Evolutionary conservation across 495 filamentous ascomycete genomes (phyloP).

Genomic region (Aspergillus conjunctus): DNA sequence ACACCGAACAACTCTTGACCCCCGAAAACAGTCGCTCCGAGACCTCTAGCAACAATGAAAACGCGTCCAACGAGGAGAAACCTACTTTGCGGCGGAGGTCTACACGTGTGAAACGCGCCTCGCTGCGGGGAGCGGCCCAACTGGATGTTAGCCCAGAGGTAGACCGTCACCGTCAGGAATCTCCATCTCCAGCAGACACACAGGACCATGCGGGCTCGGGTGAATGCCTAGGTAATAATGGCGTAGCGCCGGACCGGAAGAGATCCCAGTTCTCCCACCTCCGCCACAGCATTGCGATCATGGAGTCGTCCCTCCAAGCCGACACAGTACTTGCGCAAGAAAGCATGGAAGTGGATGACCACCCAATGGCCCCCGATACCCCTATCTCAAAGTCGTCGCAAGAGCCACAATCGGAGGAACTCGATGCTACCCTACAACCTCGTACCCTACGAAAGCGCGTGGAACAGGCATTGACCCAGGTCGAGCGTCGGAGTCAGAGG

Average conservation of each 20-base stretch:
- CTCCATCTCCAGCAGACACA: conserved; percentile 22
- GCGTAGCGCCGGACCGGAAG: conserved; percentile 34
- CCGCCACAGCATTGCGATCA: conserved; percentile 48
- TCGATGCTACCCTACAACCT: conserved; percentile 41
- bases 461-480: conserved; percentile 49
- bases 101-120: conserved; percentile 49
- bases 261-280: conserved; percentile 38
- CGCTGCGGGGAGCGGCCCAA: conserved; percentile 36
- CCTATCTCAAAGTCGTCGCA: conserved; percentile 46
- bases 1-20: conserved; percentile 49
- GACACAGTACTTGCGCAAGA: conserved; percentile 36
- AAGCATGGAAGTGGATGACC: conserved; percentile 39
- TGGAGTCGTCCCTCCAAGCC: conserved; percentile 45
- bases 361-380: conserved; percentile 42
- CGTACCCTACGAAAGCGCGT: conserved; percentile 52
- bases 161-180: conserved; percentile 17
- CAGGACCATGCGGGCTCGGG: conserved; percentile 44
- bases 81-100: conserved; percentile 40
- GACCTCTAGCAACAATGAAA: conserved; percentile 53
- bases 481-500: conserved; percentile 35
- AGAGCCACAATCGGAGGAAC: conserved; percentile 41
- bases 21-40: conserved; percentile 53
- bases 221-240: conserved; percentile 41
- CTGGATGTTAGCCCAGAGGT: conserved; percentile 26
- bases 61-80: conserved; percentile 47